Base-by-base conservation (phyloP, 441 rosid genomes). In the Erysimum pusillum region DNA sequence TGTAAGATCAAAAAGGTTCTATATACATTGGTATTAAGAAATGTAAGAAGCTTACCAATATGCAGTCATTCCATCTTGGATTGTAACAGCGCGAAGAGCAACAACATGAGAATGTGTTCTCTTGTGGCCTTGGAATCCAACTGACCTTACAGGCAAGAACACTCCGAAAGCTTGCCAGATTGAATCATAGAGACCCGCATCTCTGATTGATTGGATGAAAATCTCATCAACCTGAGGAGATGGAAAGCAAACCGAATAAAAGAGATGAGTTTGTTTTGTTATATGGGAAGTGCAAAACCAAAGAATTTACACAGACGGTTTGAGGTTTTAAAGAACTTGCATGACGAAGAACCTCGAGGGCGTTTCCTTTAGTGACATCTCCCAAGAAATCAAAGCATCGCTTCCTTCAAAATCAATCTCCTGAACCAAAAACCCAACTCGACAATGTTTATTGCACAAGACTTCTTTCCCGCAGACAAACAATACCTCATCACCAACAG, bases 131-230 rank as follows among this genome's bases (percentile, higher is more conserved):
- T 90, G 99, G 79, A 95, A 97, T 81, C 97, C 99, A 74, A 93
- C 97, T 31, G 97, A 90, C 80, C 88, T 87, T 63, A 91, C 83
- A 14, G 98, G 98, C 79, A 93, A 83, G 86, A 90, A 93, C 66
- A 93, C 97, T n/a, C 94, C 98, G 67, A 93, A 96, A 78, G 99
- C 98, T 89, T 93, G 98, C 98, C 98, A 93, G 67, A 96, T 93
- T 22, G 73, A 74, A 84, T 93, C 97, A 54, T 91, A 95, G 8
- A 95, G 91, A 70, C 97, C 97, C 1, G 94, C 99, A 63, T 96
- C 96, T 84, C 89, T 93, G 76, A 96, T 93, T 36, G 98, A 88
- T 71, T 95, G 98, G 75, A 95, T 91, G 77, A 93, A 95, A 32
- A 95, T 91, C 80, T 95, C 99, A 85, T 93, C 99, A 74, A 91